Base-by-base conservation (phyloP, 257 asterid genomes). In the Solanum medicagineum region DNA sequence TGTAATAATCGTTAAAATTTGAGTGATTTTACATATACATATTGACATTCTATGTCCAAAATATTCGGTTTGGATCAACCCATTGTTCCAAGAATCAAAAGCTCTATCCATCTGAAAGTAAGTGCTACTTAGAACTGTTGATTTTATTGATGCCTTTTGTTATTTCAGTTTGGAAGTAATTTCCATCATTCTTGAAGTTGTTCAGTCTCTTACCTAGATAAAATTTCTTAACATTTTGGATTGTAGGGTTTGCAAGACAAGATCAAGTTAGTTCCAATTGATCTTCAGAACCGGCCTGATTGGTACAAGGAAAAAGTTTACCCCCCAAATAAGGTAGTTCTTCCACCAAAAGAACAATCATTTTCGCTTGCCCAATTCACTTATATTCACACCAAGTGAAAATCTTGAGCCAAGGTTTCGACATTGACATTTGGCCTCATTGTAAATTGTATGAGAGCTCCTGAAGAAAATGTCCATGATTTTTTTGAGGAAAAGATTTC, bases 251-350 rank as follows among this genome's bases (percentile, higher is more conserved):
- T 93, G 70, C 92, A 93, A 71, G 92, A 90, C 45, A 80, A 84
- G 89, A 90, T 93, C 84, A 87, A 91, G 83, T 65, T 93, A 85
- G 91, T 93, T 53, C 87, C 95, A 5, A 88, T 92, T 84, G 91
- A 91, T 60, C 94, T 93, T 44, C 87, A 86, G 59, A 89, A 92
- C 89, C 90, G 86, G 84, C 97, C 97, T 54, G 83, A 81, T 88
- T 93, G 95, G 97, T 90, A 87, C 84, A 92, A 93, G 90, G 95
- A 93, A 85, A 91, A 88, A 87, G 83, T 92, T 29, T 92, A 89
- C 74, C 86, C 97, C 42, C 89, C 84, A 71, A 93, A 93, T 87
- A 91, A 91, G 96, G 95, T 93, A 19, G 49, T 29, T 74, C 70
- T 36, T 73, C 57, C 20, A 73, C 36, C 8, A 10, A 44, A 11